A percentile compares a stretch with the other conserved stretches of the same genome.
These are phyloP conservation scores for Metarhizium robertsii DNA, from an alignment of 2,329 filamentous ascomycete species.

Conservation along the genomic window DNA sequence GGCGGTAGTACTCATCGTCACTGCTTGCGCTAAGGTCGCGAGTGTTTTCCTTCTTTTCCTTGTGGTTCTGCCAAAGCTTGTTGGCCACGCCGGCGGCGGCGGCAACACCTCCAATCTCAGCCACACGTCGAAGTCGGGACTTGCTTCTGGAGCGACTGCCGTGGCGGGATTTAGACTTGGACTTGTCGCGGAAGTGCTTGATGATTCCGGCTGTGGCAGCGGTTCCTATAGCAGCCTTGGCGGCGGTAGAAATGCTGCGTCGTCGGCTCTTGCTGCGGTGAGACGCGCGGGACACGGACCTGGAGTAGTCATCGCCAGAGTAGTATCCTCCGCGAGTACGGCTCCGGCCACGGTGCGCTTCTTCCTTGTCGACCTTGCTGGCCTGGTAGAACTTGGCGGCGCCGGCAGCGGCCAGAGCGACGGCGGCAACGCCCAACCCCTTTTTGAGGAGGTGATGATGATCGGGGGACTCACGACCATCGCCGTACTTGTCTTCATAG, in stretches of 20 bases:
- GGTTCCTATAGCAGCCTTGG: conserved; percentile 49
- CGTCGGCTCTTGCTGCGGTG: conserved; percentile 32
- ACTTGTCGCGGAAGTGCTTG: conserved; percentile 47
- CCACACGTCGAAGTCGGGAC: conserved; percentile 41
- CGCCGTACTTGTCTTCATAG: conserved; percentile 43
- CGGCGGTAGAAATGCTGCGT: conserved; percentile 37
- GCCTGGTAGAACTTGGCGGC: conserved; percentile 55
- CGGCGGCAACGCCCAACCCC: conserved; percentile 52
- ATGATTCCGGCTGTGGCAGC: conserved; percentile 49
- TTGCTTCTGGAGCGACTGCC: conserved; percentile 32
- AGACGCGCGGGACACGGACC: conserved; percentile 28
- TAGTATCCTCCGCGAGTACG: conserved; percentile 33
- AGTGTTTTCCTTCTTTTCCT: conserved; percentile 48
- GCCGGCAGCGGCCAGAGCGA: conserved; percentile 55
- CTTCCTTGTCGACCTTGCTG: conserved; percentile 51
- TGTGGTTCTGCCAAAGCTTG: conserved; percentile 51
- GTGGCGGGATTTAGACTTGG: conserved; percentile 29
- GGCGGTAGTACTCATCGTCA: conserved; percentile 27
- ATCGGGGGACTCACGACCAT: conserved; percentile 28
- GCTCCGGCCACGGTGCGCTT: conserved; percentile 45
- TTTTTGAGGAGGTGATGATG: conserved; percentile 46
- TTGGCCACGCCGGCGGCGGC: conserved; percentile 51
- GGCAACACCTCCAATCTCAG: conserved; percentile 51
- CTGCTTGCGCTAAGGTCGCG: conserved; percentile 20
- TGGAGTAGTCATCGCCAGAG: conserved; percentile 31